Conservation (phyloP, 192 early-diverging fungal genomes). For the Entomortierella lignicola region DNA sequence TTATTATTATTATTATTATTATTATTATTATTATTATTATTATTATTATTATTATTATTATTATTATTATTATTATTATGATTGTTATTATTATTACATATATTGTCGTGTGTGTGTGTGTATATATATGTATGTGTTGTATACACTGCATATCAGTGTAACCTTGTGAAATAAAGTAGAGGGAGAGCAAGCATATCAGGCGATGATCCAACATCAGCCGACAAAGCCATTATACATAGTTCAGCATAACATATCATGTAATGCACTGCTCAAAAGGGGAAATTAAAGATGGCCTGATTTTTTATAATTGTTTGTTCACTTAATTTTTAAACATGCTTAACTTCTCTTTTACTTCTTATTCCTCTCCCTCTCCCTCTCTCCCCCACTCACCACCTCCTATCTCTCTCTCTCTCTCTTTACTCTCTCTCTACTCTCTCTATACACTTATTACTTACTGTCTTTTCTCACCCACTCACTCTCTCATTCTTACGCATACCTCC, state of each 20-base stretch:
- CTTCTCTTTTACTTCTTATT: background rate
- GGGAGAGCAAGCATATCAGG: background rate
- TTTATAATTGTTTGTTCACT: background rate
- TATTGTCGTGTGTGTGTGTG: too few species aligned
- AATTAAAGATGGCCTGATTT: constrained; percentile 6
- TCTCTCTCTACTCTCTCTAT: too few species aligned
- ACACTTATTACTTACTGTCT: background rate
- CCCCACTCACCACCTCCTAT: background rate
- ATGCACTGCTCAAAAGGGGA: background rate
- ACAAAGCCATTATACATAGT: too few species aligned
- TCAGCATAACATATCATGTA: too few species aligned
- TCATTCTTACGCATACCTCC: background rate
- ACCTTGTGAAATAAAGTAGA: background rate
- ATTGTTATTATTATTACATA: too few species aligned
- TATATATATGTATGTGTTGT: too few species aligned
- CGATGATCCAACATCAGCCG: background rate
- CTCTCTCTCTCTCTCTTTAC: background rate
- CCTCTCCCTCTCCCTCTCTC: background rate
- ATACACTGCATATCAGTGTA: too few species aligned
- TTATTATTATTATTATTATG: too few species aligned
- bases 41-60: too few species aligned
- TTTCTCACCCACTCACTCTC: background rate
- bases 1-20: too few species aligned
- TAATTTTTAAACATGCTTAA: background rate
- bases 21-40: too few species aligned